Conservation (phyloP, 768 basidiomycete genomes). For the Tulasnella calospora region DNA sequence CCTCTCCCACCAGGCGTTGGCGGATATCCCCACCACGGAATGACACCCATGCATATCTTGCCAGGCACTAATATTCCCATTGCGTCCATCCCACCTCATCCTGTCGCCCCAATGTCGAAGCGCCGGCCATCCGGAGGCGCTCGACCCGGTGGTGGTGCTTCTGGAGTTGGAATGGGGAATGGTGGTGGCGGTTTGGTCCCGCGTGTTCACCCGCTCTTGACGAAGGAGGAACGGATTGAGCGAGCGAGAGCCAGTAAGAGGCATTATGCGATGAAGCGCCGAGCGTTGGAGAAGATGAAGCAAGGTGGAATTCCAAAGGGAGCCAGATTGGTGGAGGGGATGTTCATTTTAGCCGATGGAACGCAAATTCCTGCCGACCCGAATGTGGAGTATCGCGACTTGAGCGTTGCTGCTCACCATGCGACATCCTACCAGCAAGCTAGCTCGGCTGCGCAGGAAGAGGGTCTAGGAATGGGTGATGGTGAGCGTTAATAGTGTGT, state of each 20-base stretch:
- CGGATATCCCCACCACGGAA: not conserved
- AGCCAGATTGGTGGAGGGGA: conserved; percentile 14
- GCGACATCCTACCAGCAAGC: not conserved
- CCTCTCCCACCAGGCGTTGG: not conserved
- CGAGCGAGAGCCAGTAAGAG: conserved; percentile 22
- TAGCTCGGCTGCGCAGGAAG: conserved; percentile 8
- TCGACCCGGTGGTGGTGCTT: not conserved
- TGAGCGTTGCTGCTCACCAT: conserved; percentile 3
- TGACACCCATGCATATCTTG: not conserved
- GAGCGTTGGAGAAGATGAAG: conserved; percentile 28
- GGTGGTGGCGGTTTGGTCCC: conserved; percentile 23
- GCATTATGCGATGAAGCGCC: conserved; percentile 24
- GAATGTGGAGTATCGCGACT: conserved; percentile 15
- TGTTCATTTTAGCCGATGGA: conserved; percentile 24
- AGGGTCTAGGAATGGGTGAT: conserved; percentile 1
- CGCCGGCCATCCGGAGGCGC: not conserved
- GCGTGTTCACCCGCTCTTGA: conserved; percentile 24
- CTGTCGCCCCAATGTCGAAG: not conserved
- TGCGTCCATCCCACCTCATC: conserved; percentile 16
- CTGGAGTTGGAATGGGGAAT: conserved; percentile 20
- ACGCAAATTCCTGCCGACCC: conserved; percentile 26
- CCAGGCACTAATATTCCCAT: conserved; percentile 14
- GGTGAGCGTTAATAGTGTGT: not conserved
- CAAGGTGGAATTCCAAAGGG: conserved; percentile 25
- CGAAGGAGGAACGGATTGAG: conserved; percentile 25